These are phyloP conservation scores for Calonectria pauciramosa DNA, from an alignment of 2,329 filamentous ascomycete genomes.

Conservation along the genomic window DNA sequence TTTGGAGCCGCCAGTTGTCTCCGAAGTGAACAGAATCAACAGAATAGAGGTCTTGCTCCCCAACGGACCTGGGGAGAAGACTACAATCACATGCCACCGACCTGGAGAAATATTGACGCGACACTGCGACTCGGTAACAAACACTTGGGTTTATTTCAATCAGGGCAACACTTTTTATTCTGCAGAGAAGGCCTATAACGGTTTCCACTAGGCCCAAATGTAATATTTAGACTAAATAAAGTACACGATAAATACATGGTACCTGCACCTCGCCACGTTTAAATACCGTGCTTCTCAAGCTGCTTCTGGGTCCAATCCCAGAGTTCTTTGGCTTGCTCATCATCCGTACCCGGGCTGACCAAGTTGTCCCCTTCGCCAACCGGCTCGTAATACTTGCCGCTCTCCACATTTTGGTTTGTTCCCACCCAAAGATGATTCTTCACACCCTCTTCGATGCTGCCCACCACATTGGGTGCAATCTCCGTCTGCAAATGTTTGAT, in stretches of 20 bases:
- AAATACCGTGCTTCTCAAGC: slow-evolving; percentile 15
- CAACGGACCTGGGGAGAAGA: neutral
- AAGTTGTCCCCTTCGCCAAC: slow-evolving; percentile 7
- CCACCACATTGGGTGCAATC: neutral
- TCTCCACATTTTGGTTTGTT: slow-evolving; percentile 4
- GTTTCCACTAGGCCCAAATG: neutral
- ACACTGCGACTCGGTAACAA: neutral
- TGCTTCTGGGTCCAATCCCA: slow-evolving; percentile 26
- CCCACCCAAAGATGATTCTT: slow-evolving; percentile 29
- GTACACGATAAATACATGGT: neutral
- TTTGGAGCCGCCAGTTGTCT: neutral
- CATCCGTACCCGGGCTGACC: slow-evolving; percentile 22
- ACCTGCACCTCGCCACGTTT: too few relatives aligned
- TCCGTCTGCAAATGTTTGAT: slow-evolving; percentile 17
- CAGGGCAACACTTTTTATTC: neutral
- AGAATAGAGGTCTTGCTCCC: neutral
- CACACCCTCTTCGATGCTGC: slow-evolving; percentile 17
- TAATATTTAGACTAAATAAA: neutral
- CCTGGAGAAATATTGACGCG: neutral
- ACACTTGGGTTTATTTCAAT: neutral
- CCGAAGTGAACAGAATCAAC: neutral
- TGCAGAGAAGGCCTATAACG: neutral
- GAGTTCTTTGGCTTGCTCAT: slow-evolving; percentile 16
- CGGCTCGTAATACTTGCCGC: slow-evolving; percentile 22
- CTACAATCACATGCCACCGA: neutral